Evolutionary conservation across 495 filamentous ascomycete species (phyloP).

Genomic region (Talaromyces stipitatus): DNA sequence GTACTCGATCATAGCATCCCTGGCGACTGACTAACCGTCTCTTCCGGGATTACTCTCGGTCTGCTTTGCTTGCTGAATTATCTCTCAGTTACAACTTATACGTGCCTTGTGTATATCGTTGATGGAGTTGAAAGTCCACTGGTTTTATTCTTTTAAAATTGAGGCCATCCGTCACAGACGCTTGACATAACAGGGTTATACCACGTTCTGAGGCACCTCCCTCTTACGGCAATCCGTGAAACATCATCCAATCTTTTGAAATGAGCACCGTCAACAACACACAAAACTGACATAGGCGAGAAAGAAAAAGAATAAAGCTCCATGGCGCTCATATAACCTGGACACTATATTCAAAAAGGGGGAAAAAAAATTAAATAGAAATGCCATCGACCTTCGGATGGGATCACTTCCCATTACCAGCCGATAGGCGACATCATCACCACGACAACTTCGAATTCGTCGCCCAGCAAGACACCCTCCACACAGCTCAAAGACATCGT

Average conservation of each 20-base stretch:
- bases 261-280: neutral
- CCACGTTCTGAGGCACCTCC: neutral
- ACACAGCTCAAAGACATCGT: conserved; percentile 12
- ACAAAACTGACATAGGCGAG: neutral
- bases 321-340: neutral
- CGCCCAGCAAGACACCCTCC: conserved; percentile 4
- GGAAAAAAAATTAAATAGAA: neutral
- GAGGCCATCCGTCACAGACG: neutral
- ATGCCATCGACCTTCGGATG: neutral
- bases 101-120: neutral
- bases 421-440: neutral
- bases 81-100: neutral
- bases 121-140: neutral
- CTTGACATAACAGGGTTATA: neutral
- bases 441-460: neutral
- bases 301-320: neutral
- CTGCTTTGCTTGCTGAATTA: neutral
- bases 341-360: neutral
- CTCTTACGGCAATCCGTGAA: neutral
- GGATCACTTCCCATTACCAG: neutral
- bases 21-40: neutral
- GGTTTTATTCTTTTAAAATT: neutral
- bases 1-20: neutral
- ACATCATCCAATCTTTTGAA: neutral
- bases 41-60: neutral